phyloP scores from a whole-genome alignment of 331 rosid species.

The Dryas integrifolia region DNA sequence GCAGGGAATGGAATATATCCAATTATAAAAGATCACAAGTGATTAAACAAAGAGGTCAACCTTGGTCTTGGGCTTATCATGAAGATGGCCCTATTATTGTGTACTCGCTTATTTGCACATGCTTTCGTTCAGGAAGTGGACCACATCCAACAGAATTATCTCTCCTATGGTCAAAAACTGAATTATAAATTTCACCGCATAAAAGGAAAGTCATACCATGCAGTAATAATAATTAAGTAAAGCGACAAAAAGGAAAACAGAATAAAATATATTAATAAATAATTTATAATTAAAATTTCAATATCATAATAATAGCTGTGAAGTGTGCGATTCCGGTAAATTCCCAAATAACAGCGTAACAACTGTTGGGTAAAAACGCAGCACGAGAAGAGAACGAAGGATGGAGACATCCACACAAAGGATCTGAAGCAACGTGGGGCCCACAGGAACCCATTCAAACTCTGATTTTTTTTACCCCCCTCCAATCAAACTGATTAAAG shows the following conservation, averaged over 20 bases:
- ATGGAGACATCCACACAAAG: slow-evolving; percentile 1
- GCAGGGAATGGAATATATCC: no score
- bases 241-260: not conserved
- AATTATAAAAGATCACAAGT: no score
- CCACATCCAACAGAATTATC: not conserved
- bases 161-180: not conserved
- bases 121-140: not conserved
- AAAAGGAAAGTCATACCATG: not conserved
- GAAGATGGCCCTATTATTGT: not conserved
- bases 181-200: not conserved
- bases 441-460: not conserved
- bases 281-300: no score
- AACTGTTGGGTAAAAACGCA: not conserved
- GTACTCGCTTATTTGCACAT: not conserved
- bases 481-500: not conserved
- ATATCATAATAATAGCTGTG: no score
- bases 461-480: not conserved
- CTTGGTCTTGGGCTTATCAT: not conserved
- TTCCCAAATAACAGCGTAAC: not conserved
- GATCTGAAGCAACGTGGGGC: not conserved
- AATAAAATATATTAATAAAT: not conserved
- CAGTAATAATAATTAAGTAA: not conserved
- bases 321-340: not conserved
- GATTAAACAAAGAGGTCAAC: not conserved
- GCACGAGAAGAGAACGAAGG: not conserved